Base-by-base conservation (phyloP, 495 filamentous ascomycete species). In the Penicillium lividum region DNA sequence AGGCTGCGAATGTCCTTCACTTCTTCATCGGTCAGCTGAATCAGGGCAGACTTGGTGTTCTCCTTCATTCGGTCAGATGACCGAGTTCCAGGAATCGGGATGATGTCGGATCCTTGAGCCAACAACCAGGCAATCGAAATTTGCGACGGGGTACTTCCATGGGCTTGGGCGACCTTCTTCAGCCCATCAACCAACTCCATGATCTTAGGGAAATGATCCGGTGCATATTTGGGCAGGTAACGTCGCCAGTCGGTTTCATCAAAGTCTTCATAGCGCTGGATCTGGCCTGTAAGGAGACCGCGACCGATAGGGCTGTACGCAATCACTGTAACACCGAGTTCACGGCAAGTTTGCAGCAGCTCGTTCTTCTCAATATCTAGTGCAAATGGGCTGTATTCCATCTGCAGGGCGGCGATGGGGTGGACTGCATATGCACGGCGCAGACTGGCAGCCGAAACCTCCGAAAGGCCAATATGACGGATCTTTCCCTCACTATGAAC, bases 251-350 rank as follows among this genome's bases (percentile, higher is more conserved):
- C 81, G 0, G 53, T 56, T 1, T 70, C 72, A 8, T 62, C 64
- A 59, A 86, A 72, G 53, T 85, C 82, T 10, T 68, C 72, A 0
- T 51, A 65, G 4, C 68, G 74, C 34, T 67, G 65, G 67, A 81
- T 74, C 3, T 73, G 53, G 5, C 82, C 84, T 1, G 77, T 80
- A 28, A 89, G 63, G 15, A 88, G 67, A 13, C 86, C 87, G 3
- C 77, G 80, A 1, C 85, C 85, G 5, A 90, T 73, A 0, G 88
- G 87, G 16, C 74, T 80, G 68, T 85, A 89, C 0, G 84, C 84
- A 0, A 89, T 76, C 7, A 85, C 69, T 0, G 85, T 73, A 16
- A 87, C 70, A 9, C 84, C 86, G 5, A 92, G 77, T 56, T 89
- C 85, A 5, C 85, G 78, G 58, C 76, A 80, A 0, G 86, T 82